A percentile compares a stretch with the other conserved stretches of the same genome.
phyloP scores from a whole-genome alignment of 768 basidiomycete genomes.

The Lactifluus pinguis region DNA sequence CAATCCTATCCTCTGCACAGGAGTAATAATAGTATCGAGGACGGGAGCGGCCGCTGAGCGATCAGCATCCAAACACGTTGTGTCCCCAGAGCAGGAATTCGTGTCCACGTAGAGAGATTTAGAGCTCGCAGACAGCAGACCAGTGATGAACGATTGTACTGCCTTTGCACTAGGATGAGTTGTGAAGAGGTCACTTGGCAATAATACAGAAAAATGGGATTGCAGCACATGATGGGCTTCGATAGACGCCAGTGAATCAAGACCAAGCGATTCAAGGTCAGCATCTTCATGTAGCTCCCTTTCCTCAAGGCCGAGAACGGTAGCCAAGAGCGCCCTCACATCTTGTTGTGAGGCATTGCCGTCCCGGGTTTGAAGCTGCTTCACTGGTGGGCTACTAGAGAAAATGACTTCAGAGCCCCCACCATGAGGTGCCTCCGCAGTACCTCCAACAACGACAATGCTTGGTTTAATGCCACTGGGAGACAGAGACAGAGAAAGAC shows the following conservation, averaged over 20 bases:
- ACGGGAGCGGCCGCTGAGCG: neutral
- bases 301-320: constrained; percentile 33
- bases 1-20: constrained; percentile 30
- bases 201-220: constrained; percentile 31
- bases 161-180: constrained; percentile 33
- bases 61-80: too few species aligned
- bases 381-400: neutral
- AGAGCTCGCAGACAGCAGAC: neutral
- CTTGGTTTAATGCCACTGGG: neutral
- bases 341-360: constrained; percentile 14
- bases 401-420: neutral
- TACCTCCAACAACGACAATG: neutral
- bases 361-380: constrained; percentile 2
- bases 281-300: constrained; percentile 35
- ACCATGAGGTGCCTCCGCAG: neutral
- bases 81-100: neutral
- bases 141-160: constrained; percentile 27
- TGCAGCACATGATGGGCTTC: constrained; percentile 46
- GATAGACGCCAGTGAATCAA: constrained; percentile 59
- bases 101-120: neutral
- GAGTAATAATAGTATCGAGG: constrained; percentile 26
- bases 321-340: constrained; percentile 35
- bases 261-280: constrained; percentile 42
- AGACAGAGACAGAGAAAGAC: neutral
- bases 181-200: constrained; percentile 39